phyloP scores from a whole-genome alignment of 495 filamentous ascomycete genomes.

The Penicillium silybi region DNA sequence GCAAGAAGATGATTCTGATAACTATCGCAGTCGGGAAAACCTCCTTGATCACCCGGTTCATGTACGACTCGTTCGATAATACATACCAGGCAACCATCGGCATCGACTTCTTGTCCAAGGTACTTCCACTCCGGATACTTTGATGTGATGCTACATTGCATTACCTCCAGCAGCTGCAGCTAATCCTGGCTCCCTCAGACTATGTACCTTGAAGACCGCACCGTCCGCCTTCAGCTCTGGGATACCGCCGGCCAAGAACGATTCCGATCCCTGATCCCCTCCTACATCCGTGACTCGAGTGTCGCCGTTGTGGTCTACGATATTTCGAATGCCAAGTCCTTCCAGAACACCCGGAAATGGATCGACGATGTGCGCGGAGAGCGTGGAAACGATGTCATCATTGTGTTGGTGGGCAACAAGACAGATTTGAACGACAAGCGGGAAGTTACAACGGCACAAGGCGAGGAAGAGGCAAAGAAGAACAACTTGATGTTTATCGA shows the following conservation, averaged over 20 bases:
- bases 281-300: constrained; percentile 94
- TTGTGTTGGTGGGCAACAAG: constrained; percentile 98
- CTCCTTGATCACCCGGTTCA: constrained; percentile 96
- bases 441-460: constrained; percentile 89
- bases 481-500: constrained; percentile 97
- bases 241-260: constrained; percentile 97
- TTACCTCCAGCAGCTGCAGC: background rate
- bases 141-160: background rate
- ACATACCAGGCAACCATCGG: constrained; percentile 99
- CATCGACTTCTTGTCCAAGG: constrained; percentile 99
- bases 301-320: constrained; percentile 99
- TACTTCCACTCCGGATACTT: constrained; percentile 28
- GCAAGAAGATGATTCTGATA: constrained; percentile 9
- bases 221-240: constrained; percentile 95
- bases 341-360: constrained; percentile 98
- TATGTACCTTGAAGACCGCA: constrained; percentile 99
- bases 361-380: constrained; percentile 97
- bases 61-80: constrained; percentile 99
- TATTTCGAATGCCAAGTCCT: constrained; percentile 93
- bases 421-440: constrained; percentile 97
- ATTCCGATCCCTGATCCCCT: constrained; percentile 93
- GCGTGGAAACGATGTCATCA: constrained; percentile 96
- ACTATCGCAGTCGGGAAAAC: constrained; percentile 84
- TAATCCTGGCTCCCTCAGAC: constrained; percentile 51
- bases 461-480: constrained; percentile 98